phyloP scores from a whole-genome alignment of 257 asterid genomes.

The Fraxinus excelsior region DNA sequence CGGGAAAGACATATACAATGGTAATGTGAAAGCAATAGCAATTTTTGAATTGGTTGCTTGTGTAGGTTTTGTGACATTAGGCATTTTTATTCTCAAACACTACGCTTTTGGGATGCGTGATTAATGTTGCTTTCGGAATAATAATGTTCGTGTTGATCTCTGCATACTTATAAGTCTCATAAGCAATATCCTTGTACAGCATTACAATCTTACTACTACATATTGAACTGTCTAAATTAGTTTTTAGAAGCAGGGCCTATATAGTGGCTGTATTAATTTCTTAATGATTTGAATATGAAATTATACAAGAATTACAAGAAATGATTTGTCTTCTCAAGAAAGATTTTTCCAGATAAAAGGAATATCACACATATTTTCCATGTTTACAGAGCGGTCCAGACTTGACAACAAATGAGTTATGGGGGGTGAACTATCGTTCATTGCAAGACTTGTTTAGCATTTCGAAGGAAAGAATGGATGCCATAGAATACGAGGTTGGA shows the following conservation, averaged over 20 bases:
- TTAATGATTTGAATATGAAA: neutral
- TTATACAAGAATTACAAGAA: neutral
- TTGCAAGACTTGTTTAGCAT: slow-evolving; percentile 69
- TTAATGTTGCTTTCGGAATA: neutral
- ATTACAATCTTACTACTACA: neutral
- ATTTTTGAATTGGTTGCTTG: slow-evolving; percentile 9
- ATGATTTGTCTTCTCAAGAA: neutral
- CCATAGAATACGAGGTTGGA: slow-evolving; percentile 75
- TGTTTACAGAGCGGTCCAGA: slow-evolving; percentile 88
- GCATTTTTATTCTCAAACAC: neutral
- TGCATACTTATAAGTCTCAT: neutral
- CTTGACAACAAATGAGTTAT: slow-evolving; percentile 71
- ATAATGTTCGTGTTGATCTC: neutral
- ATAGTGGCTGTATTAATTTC: neutral
- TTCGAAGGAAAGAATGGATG: slow-evolving; percentile 57
- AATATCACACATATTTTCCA: neutral
- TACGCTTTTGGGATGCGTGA: neutral
- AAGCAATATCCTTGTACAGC: neutral
- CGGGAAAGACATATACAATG: slow-evolving; percentile 94
- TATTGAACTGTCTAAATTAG: slow-evolving; percentile 1
- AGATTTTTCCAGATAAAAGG: neutral
- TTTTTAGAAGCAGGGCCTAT: neutral
- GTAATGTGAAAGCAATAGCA: slow-evolving; percentile 34
- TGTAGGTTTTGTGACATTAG: neutral
- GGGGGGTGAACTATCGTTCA: slow-evolving; percentile 94